Conservation (phyloP, 106 monocot genomes). For the Amphibolis antarctica region DNA sequence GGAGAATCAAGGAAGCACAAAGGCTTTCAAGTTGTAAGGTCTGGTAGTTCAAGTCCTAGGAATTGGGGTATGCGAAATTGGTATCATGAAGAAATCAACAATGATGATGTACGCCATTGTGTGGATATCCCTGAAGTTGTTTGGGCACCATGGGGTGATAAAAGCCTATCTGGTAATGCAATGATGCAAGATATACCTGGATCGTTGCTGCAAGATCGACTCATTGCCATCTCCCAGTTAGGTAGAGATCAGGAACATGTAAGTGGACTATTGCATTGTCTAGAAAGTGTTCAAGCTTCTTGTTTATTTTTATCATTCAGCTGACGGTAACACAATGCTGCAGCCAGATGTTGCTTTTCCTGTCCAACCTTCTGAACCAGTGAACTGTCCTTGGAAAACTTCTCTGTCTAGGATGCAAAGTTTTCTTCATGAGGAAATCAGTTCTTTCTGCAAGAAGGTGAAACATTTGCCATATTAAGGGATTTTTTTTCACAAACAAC, state of each 20-base stretch:
- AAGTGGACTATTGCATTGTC: constrained; percentile 9
- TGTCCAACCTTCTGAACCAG: constrained; percentile 58
- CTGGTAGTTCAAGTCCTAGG: constrained; percentile 97
- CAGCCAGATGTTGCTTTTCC: constrained; percentile 93
- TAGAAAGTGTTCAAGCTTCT: constrained; percentile 2
- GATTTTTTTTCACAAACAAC: background rate
- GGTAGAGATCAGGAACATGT: constrained; percentile 86
- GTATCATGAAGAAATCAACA: constrained; percentile 44
- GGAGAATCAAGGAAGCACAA: constrained; percentile 70
- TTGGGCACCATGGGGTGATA: constrained; percentile 70
- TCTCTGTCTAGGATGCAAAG: constrained; percentile 46
- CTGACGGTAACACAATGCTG: constrained; percentile 16
- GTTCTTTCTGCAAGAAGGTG: constrained; percentile 89
- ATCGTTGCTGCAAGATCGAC: constrained; percentile 57
- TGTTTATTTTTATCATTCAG: constrained; percentile 10
- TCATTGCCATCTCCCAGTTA: constrained; percentile 60
- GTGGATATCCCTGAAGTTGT: constrained; percentile 89
- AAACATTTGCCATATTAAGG: background rate
- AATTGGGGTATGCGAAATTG: constrained; percentile 73
- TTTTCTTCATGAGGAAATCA: constrained; percentile 89
- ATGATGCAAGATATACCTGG: constrained; percentile 57
- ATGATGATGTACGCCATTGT: constrained; percentile 30
- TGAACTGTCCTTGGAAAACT: constrained; percentile 35
- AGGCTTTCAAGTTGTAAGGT: constrained; percentile 83
- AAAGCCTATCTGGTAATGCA: constrained; percentile 29